Evolutionary conservation across 306 rosid genomes (phyloP).

Genomic region (Sophora flavescens): DNA sequence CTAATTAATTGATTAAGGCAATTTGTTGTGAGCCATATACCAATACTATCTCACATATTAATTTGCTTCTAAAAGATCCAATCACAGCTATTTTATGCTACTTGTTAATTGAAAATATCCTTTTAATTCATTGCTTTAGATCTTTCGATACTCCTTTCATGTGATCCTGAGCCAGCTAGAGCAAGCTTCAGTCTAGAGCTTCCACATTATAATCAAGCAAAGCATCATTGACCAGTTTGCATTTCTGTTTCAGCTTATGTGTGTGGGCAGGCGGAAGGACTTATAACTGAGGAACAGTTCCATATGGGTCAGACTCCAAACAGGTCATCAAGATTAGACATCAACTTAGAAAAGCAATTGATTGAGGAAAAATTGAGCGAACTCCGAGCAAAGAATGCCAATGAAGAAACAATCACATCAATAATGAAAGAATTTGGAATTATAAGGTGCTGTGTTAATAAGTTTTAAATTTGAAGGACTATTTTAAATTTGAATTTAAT

Average conservation of each 20-base stretch:
- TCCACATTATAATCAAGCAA: too few species aligned
- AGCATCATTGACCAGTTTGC: background rate
- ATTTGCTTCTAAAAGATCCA: too few species aligned
- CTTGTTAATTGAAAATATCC: too few species aligned
- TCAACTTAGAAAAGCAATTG: slow-evolving; percentile 41
- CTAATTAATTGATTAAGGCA: too few species aligned
- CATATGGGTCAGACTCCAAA: slow-evolving; percentile 30
- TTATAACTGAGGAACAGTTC: slow-evolving; percentile 41
- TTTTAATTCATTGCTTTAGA: background rate
- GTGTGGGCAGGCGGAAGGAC: slow-evolving; percentile 33
- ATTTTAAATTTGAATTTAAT: too few species aligned
- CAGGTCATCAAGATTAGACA: slow-evolving; percentile 41
- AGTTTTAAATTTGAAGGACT: too few species aligned
- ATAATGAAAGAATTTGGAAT: slow-evolving; percentile 53
- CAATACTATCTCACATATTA: too few species aligned
- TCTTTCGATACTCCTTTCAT: background rate
- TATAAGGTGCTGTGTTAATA: slow-evolving; percentile 41
- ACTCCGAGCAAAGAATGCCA: slow-evolving; percentile 16
- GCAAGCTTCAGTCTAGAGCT: too few species aligned
- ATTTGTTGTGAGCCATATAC: too few species aligned
- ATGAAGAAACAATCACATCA: slow-evolving; percentile 8
- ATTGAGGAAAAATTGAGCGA: slow-evolving; percentile 36
- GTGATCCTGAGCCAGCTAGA: too few species aligned
- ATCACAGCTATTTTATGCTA: too few species aligned
- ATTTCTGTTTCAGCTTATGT: slow-evolving; percentile 49